Base-by-base conservation (phyloP, 2,329 filamentous ascomycete species). In the Epichloe gansuensis region DNA sequence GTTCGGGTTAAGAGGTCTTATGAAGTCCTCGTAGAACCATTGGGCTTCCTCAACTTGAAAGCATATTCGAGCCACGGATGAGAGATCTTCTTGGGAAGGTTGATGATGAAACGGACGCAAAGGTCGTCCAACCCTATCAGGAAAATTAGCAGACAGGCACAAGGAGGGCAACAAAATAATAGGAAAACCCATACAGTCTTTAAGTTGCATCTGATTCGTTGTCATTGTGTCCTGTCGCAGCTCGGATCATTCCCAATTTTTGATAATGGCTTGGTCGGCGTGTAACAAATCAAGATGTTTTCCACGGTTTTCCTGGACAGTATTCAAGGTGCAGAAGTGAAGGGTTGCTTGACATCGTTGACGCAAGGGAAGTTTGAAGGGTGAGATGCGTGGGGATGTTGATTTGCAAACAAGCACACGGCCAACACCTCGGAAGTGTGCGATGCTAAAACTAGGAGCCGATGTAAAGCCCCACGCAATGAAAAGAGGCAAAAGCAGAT, bases 21-120 rank as follows among this genome's bases (percentile, higher is more conserved):
- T 89, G 67, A 98, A 98, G 71, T 98, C 93, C 75, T 98, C 93
- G 80, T 98, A 98, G 72, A 95, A 98, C 93, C 93, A 98, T 82
- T 98, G 94, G 62, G 93, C 93, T 72, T 98, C 94, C 71, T 98
- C 93, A 61, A 98, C 87, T 72, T 97, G 91, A 69, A 98, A 98
- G 72, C 91, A 97, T 71, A 98, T 93, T 65, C 93, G 86, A 66
- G 90, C 88, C 54, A 95, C 87, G 2, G 88, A 90, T 59, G 84
- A 83, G 46, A 97, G 80, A 69, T 98, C 93, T 69, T 93, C 89
- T 58, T 87, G 79, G 46, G 93, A 56, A 97, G 81, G 72, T 98
- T 97, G 70, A 97, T 89, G 66, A 98, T 91, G 72, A 98, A 98
- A 67, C 94, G 89, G 68, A 95, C 91, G 71, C 90, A 95, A 55